Evolutionary conservation across 306 rosid species (phyloP).

Genomic region (cucumber (Cucumis sativus)): Cucumber_9930_V3 NC_026660.2:25432001-25432500

Average conservation of each 20-base stretch:
- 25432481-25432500: slow-evolving; percentile 24
- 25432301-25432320: slow-evolving; percentile 17
- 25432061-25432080: slow-evolving; percentile 19
- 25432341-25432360: neutral
- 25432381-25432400: slow-evolving; percentile 18
- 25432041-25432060: slow-evolving; percentile 25
- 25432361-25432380: neutral
- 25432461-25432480: slow-evolving; percentile 31
- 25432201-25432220: neutral
- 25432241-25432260: slow-evolving; percentile 3
- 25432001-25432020: slow-evolving; percentile 15
- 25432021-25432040: slow-evolving; percentile 17
- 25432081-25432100: slow-evolving; percentile 1
- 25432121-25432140: neutral
- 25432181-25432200: neutral
- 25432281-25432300: slow-evolving; percentile 20
- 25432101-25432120: neutral
- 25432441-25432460: slow-evolving; percentile 62
- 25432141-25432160: slow-evolving; percentile 21
- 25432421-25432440: slow-evolving; percentile 14
- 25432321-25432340: neutral
- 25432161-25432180: slow-evolving; percentile 1
- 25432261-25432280: neutral
- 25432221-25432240: neutral
- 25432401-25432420: slow-evolving; percentile 6